Evolutionary conservation across 345 rosid genomes (phyloP).

Genomic region (Arabidopsis suecica): DNA sequence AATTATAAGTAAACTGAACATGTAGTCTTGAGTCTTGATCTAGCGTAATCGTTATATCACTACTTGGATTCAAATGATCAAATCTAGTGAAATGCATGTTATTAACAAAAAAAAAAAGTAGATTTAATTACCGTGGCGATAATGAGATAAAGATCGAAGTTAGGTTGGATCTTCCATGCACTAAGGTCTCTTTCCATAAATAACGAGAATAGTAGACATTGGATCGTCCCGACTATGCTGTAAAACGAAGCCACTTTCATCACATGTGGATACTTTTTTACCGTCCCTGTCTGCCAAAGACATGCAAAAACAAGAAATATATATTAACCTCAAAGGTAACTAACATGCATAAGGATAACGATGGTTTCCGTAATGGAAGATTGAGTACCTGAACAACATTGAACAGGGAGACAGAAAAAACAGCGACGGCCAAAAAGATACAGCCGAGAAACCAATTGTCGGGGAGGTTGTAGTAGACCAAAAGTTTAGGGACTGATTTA

Average conservation of each 20-base stretch:
- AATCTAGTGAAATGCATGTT: neutral
- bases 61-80: neutral
- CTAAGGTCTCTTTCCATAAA: slow-evolving; percentile 62
- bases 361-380: slow-evolving; percentile 7
- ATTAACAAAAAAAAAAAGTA: neutral
- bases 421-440: slow-evolving; percentile 68
- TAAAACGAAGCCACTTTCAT: slow-evolving; percentile 73
- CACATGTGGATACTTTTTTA: slow-evolving; percentile 63
- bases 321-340: neutral
- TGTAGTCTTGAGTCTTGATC: neutral
- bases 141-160: slow-evolving; percentile 66
- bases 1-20: neutral
- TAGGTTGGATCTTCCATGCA: slow-evolving; percentile 71
- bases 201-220: slow-evolving; percentile 59
- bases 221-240: slow-evolving; percentile 74
- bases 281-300: slow-evolving; percentile 57
- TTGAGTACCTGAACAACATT: slow-evolving; percentile 70
- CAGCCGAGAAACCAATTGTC: slow-evolving; percentile 78
- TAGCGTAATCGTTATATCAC: neutral
- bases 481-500: slow-evolving; percentile 43
- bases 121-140: slow-evolving; percentile 57
- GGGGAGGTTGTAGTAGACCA: slow-evolving; percentile 61
- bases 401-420: slow-evolving; percentile 63
- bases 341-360: slow-evolving; percentile 7
- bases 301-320: neutral